Base-by-base conservation (phyloP, 2,329 filamentous ascomycete genomes). In the Ambrosiella cleistominuta region DNA sequence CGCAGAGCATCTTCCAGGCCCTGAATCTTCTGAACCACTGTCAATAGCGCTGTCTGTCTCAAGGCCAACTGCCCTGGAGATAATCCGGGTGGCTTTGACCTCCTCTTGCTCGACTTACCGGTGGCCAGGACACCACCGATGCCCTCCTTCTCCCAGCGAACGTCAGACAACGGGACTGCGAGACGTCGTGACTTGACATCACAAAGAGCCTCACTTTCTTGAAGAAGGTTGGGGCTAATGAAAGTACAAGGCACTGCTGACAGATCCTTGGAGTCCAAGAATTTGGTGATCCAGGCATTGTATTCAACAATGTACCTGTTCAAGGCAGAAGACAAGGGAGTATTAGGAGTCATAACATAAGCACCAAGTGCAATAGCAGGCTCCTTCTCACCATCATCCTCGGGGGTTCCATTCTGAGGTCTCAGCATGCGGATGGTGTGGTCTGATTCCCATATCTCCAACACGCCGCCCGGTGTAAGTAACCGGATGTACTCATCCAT, bases 381-480 rank as follows among this genome's bases (percentile, higher is more conserved):
- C 60, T 87, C 81, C 53, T 82, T 78, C 44, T 81, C 75, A 15
- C 80, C 76, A 17, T 70, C 70, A 36, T 72, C 69, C 17, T 70
- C 68, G 2, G 65, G 58, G 12, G 63, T 76, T 70, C 57, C 77
- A 1, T 86, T 81, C 66, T 93, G 87, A 2, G 88, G 87, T 55
- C 88, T 76, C 36, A 97, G 75, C 68, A 89, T 90, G 63, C 90
- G 85, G 62, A 95, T 81, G 11, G 84, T 79, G 66, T 89, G 82
- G 69, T 96, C 90, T 4, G 85, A 85, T 63, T 95, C 90, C 90
- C 90, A 96, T 13, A 94, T 76, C 67, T 96, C 91, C 35, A 96
- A 66, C 1, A 81, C 80, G 3, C 91, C 91, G 13, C 87, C 88
- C 0, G 86, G 83, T 63, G 78, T 82, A 40, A 95, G 73, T 11